Evolutionary conservation across 2,329 filamentous ascomycete genomes (phyloP), one percentile per base, ranked within the genome.

Genomic region (Cladophialophora exuberans): DNA sequence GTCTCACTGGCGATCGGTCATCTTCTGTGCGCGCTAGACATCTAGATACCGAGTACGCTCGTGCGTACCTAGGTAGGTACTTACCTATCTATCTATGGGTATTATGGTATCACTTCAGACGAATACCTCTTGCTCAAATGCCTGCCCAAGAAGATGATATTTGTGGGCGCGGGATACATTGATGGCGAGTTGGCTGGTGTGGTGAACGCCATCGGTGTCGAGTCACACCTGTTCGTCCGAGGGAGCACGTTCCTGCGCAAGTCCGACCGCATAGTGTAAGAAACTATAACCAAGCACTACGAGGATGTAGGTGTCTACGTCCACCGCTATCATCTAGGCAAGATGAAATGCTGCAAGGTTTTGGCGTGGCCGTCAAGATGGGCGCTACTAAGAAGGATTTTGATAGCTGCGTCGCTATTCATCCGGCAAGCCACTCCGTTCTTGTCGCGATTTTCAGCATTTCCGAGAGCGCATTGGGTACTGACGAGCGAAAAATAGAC

Each of bases 301-400:
- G 78, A 79, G 61, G 73, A 75, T 30, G 65, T 70, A 2, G 78
- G 78, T 10, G 70, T 81, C 20, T 70, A 74, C 31, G 66, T 81
- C 15, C 77, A 80, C 67, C 75, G 70, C 42, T 68, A 73, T 11
- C 75, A 76, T 66, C 60, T 70, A 11, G 73, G 71, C 2, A 76
- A 54, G 68, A 76, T 63, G 82, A 91, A 79, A 87, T 90, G 83
- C 76, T 90, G 65, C 83, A 91, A 73, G 83, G 88, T 61, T 89
- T 91, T 69, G 87, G 53, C 15, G 59, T 90, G 18, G 87, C 87
- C 11, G 73, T 90, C 63, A 89, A 88, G 80, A 90, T 90, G 87
- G 87, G 87, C 39, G 87, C 87, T 26, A 89, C 84, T 50, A 90
- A 90, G 82, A 81, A 80, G 63, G 85, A 89, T 70, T 88, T 90